These are phyloP conservation scores for Nakazawaea populi DNA, from an alignment of 805 yeast species.

Conservation along the genomic window DNA sequence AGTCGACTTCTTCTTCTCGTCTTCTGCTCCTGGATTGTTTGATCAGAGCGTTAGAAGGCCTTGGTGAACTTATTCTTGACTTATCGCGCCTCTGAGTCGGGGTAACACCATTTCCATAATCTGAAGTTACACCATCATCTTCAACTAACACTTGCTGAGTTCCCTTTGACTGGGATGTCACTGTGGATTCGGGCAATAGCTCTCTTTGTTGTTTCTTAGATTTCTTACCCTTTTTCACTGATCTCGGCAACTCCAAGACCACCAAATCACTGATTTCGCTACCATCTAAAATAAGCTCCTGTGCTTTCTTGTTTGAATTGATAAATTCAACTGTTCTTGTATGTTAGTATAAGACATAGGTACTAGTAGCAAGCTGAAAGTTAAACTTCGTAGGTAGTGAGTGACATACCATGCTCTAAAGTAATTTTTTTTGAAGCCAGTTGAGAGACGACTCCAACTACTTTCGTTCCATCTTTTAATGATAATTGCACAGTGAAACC, in stretches of 20 bases:
- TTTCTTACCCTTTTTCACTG: constrained; percentile 16
- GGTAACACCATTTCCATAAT: background rate
- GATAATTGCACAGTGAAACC: constrained; percentile 41
- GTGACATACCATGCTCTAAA: constrained; percentile 28
- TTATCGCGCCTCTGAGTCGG: constrained; percentile 12
- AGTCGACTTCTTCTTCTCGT: constrained; percentile 39
- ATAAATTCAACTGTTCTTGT: constrained; percentile 10
- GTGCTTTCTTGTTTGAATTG: constrained; percentile 12
- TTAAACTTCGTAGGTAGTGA: constrained; percentile 1
- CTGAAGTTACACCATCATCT: too few species aligned
- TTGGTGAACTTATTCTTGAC: constrained; percentile 6
- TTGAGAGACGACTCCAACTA: constrained; percentile 35
- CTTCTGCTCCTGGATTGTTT: constrained; percentile 2
- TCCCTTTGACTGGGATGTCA: background rate
- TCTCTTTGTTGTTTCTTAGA: constrained; percentile 13
- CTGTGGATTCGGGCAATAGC: constrained; percentile 2
- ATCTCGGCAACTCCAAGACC: constrained; percentile 47
- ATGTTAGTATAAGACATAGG: constrained; percentile 3
- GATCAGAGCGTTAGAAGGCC: background rate
- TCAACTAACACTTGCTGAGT: too few species aligned
- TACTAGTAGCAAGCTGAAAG: background rate
- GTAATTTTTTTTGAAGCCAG: constrained; percentile 33
- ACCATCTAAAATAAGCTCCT: constrained; percentile 23
- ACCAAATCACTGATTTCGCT: constrained; percentile 44
- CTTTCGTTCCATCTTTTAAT: constrained; percentile 33